Conservation (phyloP, 768 basidiomycete genomes). For the Agaricus blazei region DNA sequence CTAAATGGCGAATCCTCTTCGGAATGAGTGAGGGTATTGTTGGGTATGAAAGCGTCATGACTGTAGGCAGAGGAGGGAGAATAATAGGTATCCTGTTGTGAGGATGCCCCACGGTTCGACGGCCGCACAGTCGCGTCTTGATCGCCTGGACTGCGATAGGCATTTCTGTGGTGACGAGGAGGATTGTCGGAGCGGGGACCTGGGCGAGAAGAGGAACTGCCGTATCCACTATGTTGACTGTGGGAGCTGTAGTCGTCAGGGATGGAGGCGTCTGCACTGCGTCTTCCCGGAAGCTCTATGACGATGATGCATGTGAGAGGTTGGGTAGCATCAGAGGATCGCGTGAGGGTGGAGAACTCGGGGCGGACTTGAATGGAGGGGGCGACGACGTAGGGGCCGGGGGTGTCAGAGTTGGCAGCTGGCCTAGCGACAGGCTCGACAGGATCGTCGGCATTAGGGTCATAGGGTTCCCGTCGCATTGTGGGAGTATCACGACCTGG, state of each 20-base stretch:
- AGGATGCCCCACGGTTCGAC: constrained; percentile 13
- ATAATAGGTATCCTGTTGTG: constrained; percentile 25
- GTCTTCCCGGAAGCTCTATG: constrained; percentile 85
- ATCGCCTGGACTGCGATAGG: constrained; percentile 5
- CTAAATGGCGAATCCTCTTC: constrained; percentile 76
- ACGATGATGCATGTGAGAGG: constrained; percentile 92
- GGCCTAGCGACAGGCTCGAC: constrained; percentile 54
- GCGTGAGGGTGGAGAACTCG: constrained; percentile 80
- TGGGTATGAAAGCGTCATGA: constrained; percentile 23
- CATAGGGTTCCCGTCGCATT: constrained; percentile 44
- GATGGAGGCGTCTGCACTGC: constrained; percentile 44
- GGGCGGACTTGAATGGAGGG: constrained; percentile 93
- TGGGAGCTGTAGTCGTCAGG: constrained; percentile 39
- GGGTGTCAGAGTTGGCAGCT: constrained; percentile 43
- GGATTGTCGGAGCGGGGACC: constrained; percentile 29
- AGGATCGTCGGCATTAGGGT: constrained; percentile 84
- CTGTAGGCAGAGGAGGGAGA: constrained; percentile 24
- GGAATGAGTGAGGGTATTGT: constrained; percentile 31
- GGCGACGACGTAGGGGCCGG: constrained; percentile 70
- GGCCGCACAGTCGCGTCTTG: constrained; percentile 1
- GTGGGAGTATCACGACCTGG: constrained; percentile 66
- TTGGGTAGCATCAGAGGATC: constrained; percentile 66
- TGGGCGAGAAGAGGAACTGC: constrained; percentile 30
- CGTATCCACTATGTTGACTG: constrained; percentile 16
- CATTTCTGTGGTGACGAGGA: constrained; percentile 18